These are phyloP conservation scores for Zarea fungicola DNA, from an alignment of 2,329 filamentous ascomycete species.

Conservation along the genomic window DNA sequence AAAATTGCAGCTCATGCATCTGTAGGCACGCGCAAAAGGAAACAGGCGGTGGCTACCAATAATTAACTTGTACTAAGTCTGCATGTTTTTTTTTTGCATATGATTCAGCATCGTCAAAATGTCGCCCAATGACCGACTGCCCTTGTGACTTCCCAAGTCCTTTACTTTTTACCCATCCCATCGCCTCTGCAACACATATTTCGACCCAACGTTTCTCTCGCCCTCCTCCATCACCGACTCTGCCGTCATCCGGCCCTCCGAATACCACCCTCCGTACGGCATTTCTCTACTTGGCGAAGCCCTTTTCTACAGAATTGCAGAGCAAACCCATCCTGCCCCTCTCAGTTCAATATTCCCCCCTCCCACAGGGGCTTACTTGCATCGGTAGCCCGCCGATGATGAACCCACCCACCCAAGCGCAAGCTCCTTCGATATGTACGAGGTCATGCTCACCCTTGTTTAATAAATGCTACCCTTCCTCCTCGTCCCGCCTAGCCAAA, in stretches of 20 bases:
- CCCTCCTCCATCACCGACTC: background rate
- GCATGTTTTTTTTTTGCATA: too few species aligned
- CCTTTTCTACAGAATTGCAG: background rate
- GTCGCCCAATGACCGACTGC: too few species aligned
- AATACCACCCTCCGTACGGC: slow-evolving; percentile 2
- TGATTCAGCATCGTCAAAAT: too few species aligned
- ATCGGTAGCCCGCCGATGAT: background rate
- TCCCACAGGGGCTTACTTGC: background rate
- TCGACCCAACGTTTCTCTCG: too few species aligned
- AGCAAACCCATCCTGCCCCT: background rate
- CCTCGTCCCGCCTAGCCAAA: background rate
- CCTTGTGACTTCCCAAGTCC: too few species aligned
- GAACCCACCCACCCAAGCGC: background rate
- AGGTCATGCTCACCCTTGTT: slow-evolving; percentile 2
- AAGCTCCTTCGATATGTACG: background rate
- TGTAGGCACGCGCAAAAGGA: too few species aligned
- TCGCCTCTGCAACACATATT: too few species aligned
- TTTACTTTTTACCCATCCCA: too few species aligned
- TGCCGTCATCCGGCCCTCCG: slow-evolving; percentile 12
- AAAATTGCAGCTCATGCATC: too few species aligned
- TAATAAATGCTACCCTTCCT: too few species aligned
- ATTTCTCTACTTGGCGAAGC: background rate
- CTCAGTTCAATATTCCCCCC: background rate
- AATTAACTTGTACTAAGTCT: too few species aligned
- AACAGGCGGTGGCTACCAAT: too few species aligned